Percentiles rank a stretch among this genome's conserved stretches.
Evolutionary conservation across 2,329 filamentous ascomycete genomes (phyloP).

Genomic region (Decorospora gaudefroyi): DNA sequence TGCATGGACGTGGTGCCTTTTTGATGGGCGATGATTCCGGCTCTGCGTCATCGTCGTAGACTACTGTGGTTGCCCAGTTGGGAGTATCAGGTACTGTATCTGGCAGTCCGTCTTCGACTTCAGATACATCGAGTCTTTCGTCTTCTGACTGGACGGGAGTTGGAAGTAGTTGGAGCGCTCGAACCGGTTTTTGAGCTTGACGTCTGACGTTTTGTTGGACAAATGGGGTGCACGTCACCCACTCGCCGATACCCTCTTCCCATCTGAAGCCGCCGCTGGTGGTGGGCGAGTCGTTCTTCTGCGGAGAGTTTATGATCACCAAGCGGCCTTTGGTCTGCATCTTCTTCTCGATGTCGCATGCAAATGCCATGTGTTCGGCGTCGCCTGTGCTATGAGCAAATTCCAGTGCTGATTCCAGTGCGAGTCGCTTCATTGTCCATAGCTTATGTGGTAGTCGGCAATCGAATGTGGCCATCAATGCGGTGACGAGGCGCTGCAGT

Average conservation of each 20-base stretch:
- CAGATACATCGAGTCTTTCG: constrained; percentile 18
- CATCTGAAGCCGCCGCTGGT: constrained; percentile 45
- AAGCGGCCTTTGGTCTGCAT: constrained; percentile 38
- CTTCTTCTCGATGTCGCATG: constrained; percentile 38
- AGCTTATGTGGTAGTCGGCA: constrained; percentile 36
- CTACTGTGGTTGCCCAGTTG: constrained; percentile 18
- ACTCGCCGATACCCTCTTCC: constrained; percentile 55
- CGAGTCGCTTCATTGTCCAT: constrained; percentile 46
- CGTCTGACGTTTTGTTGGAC: constrained; percentile 25
- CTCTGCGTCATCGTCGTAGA: constrained; percentile 23
- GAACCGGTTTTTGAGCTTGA: constrained; percentile 22
- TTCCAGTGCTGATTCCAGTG: constrained; percentile 45
- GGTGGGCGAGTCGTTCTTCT: constrained; percentile 35
- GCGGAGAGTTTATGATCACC: constrained; percentile 33
- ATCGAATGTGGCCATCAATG: constrained; percentile 31
- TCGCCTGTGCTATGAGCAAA: constrained; percentile 42
- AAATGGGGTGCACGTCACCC: constrained; percentile 52
- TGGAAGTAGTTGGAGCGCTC: constrained; percentile 30
- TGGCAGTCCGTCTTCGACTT: constrained; percentile 14
- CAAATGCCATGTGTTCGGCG: constrained; percentile 35
- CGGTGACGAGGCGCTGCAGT: constrained; percentile 37
- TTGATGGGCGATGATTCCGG: constrained; percentile 38
- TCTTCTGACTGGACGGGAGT: constrained; percentile 37
- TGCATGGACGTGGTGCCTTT: constrained; percentile 10
- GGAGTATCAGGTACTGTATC: constrained; percentile 1